Base-by-base conservation (phyloP, 768 basidiomycete genomes). In the Mycena filopes region DNA sequence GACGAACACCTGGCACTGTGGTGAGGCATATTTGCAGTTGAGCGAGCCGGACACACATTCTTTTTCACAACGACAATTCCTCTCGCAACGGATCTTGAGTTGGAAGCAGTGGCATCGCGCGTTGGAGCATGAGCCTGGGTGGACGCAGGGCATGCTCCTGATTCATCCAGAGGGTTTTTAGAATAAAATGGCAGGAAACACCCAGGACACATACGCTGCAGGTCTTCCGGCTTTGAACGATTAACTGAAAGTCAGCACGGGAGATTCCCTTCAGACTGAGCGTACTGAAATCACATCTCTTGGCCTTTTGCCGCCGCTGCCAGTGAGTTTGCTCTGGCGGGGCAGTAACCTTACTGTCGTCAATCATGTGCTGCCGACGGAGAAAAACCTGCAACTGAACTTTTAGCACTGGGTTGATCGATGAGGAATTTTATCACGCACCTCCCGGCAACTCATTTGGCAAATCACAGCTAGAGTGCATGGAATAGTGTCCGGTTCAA, bases 381-480 rank as follows among this genome's bases (percentile, higher is more conserved):
- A 68, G 51, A 72, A 68, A 1, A 75, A 67, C 57, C 65, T 61
- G 31, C 66, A 36, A 33, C 71, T 71, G 53, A 69, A 66, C 16
- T 28, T 68, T 71, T 2, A n/a, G n/a, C n/a, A n/a, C n/a, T n/a
- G 73, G 26, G 41, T 69, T 11, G 68, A 47, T 42, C 71, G 71
- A 21, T 10, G 1, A 20, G 1, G 51, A 73, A 63, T n/a, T n/a
- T n/a, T n/a, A n/a, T n/a, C 18, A 63, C 67, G 36, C 63, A 83
- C 87, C 75, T 87, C 80, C 29, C 74, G 73, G 62, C 87, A 89
- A 16, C 80, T 78, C 60, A 79, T 83, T 11, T 81, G 76, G 51
- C 82, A 83, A 31, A 88, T 79, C 1, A 75, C 66, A 23, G 86
- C 82, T 26, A 88, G 66, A 63, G 84, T 78, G 65, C 87, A 89